phyloP scores from a whole-genome alignment of 169 alveolate genomes.

The Plasmodium ovale region DNA sequence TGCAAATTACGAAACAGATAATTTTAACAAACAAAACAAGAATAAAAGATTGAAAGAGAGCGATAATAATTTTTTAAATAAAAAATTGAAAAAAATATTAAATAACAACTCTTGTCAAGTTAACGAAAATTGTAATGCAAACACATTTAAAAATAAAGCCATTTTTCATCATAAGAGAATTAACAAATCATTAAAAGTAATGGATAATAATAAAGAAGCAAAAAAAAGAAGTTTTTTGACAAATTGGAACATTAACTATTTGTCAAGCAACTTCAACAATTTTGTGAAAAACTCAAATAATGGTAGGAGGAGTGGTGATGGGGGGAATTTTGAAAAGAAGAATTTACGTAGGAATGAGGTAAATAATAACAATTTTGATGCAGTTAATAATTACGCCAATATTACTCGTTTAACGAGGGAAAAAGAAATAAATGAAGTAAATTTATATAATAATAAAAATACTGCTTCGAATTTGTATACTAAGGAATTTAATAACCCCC shows the following conservation, averaged over 20 bases:
- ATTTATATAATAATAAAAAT: not conserved
- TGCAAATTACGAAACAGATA: constrained; percentile 7
- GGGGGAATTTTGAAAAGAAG: not conserved
- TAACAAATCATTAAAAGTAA: constrained; percentile 14
- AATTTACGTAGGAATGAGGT: not conserved
- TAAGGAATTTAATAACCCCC: not conserved
- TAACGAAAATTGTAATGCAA: constrained; percentile 37
- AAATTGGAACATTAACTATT: constrained; percentile 71
- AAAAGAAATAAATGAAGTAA: not conserved
- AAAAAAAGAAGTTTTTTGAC: constrained; percentile 48
- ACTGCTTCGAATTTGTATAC: not conserved
- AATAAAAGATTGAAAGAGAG: constrained; percentile 20
- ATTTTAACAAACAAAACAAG: constrained; percentile 21
- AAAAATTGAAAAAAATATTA: constrained; percentile 9
- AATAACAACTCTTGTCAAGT: not conserved
- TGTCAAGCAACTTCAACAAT: constrained; percentile 50
- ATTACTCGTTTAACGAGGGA: not conserved
- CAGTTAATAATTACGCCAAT: not conserved
- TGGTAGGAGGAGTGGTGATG: not conserved
- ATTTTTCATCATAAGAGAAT: constrained; percentile 5
- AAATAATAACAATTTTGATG: not conserved
- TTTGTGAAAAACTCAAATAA: constrained; percentile 28
- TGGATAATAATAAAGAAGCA: constrained; percentile 57
- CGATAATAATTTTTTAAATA: constrained; percentile 7
- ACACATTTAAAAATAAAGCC: constrained; percentile 18